These are phyloP conservation scores for Paxillus involutus DNA, from an alignment of 768 basidiomycete genomes.

Conservation along the genomic window DNA sequence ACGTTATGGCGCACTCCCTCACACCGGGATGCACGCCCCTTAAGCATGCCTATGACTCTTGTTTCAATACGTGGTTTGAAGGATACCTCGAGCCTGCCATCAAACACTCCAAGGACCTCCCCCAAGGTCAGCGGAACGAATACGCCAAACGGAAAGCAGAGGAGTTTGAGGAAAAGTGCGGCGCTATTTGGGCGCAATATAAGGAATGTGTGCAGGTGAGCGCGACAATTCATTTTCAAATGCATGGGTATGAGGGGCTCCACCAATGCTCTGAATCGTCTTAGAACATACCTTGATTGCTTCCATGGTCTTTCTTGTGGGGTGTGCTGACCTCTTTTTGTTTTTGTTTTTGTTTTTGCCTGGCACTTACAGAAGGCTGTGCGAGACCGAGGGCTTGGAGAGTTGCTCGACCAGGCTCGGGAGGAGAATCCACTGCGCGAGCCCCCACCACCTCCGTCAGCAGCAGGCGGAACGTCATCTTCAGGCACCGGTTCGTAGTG, in stretches of 20 bases:
- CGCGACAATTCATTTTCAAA: conserved; percentile 3
- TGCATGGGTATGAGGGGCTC: neutral
- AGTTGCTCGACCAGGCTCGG: conserved; percentile 75
- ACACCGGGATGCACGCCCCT: conserved; percentile 84
- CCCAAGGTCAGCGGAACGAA: conserved; percentile 47
- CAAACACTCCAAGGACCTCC: conserved; percentile 36
- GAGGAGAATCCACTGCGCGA: conserved; percentile 76
- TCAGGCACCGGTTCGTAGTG: conserved; percentile 10
- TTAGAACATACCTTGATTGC: neutral
- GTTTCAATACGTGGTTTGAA: conserved; percentile 98
- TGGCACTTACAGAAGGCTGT: conserved; percentile 62
- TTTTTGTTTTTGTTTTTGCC: neutral
- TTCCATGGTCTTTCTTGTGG: neutral
- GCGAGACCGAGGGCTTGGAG: conserved; percentile 73
- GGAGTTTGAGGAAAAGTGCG: conserved; percentile 86
- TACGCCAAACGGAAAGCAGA: conserved; percentile 80
- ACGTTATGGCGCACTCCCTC: conserved; percentile 74
- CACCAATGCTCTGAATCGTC: neutral
- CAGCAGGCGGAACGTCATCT: conserved; percentile 4
- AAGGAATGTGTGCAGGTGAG: conserved; percentile 80
- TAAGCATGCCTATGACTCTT: conserved; percentile 87
- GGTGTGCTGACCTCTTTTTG: neutral
- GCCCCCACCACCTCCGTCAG: conserved; percentile 42
- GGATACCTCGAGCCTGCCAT: conserved; percentile 89
- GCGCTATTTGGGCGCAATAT: conserved; percentile 79